Percentiles rank a stretch among this genome's conserved stretches.
Conservation (phyloP, 495 filamentous ascomycete genomes). For the Aspergillus ostianus region DNA sequence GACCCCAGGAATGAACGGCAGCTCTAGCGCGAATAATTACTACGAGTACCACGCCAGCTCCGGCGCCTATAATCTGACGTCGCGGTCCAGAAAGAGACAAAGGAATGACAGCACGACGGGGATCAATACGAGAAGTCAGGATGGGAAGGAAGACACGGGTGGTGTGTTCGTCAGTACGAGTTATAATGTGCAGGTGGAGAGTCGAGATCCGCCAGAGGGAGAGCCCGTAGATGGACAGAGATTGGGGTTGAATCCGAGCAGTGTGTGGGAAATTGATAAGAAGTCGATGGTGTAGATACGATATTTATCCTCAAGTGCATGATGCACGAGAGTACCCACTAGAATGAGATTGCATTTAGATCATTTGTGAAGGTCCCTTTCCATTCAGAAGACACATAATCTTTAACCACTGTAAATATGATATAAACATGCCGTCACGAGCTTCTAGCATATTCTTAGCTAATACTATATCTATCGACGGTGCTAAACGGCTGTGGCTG, state of each 20-base stretch:
- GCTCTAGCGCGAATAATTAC: background rate
- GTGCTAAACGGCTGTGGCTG: no score
- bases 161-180: conserved; percentile 4
- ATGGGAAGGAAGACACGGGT: background rate
- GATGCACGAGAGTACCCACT: no score
- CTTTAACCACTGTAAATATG: no score
- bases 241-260: background rate
- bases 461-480: no score
- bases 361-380: no score
- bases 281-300: conserved; percentile 8
- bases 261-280: conserved; percentile 10
- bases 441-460: no score
- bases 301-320: no score
- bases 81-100: background rate
- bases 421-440: no score
- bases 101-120: conserved; percentile 4
- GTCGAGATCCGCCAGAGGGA: background rate
- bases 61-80: background rate
- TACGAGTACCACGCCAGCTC: background rate
- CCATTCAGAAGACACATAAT: no score
- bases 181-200: conserved; percentile 3
- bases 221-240: background rate
- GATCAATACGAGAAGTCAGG: conserved; percentile 1
- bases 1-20: background rate
- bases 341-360: no score